phyloP scores from a whole-genome alignment of 2,329 filamentous ascomycete genomes.

The Immersiporthe knoxdaviesiana region DNA sequence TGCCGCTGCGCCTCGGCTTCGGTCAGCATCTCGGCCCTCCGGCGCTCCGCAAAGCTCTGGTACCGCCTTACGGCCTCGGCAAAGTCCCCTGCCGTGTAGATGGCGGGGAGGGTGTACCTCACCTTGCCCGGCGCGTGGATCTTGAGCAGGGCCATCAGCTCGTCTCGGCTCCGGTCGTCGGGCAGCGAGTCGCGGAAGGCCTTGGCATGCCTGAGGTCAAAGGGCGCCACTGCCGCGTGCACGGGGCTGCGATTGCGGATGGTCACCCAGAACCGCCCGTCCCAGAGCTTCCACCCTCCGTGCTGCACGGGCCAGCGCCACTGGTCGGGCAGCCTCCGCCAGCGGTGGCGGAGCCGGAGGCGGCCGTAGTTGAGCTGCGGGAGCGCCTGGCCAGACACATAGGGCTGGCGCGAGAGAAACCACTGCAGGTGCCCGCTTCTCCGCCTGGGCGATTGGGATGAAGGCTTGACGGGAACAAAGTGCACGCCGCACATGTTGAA shows the following conservation, averaged over 20 bases:
- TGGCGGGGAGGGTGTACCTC: conserved; percentile 57
- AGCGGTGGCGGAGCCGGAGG: conserved; percentile 29
- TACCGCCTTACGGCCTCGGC: conserved; percentile 32
- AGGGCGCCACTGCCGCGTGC: conserved; percentile 50
- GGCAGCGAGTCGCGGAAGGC: conserved; percentile 51
- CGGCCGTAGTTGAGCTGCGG: conserved; percentile 32
- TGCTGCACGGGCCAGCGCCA: conserved; percentile 38
- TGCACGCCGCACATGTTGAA: conserved; percentile 54
- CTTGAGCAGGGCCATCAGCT: conserved; percentile 49
- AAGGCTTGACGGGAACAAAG: conserved; percentile 45
- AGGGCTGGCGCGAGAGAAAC: conserved; percentile 53
- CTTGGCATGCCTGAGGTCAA: conserved; percentile 48
- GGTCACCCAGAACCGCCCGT: conserved; percentile 66
- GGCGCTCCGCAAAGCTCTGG: conserved; percentile 31
- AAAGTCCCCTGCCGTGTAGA: conserved; percentile 51
- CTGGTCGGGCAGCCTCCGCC: conserved; percentile 10
- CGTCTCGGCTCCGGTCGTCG: conserved; percentile 36
- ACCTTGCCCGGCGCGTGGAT: conserved; percentile 58
- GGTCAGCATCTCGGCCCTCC: conserved; percentile 16
- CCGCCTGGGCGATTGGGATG: background rate
- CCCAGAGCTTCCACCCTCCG: conserved; percentile 51
- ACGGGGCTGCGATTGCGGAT: conserved; percentile 48
- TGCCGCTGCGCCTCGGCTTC: conserved; percentile 8
- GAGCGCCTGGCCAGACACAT: conserved; percentile 44
- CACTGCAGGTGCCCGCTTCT: conserved; percentile 38